Percentiles rank a stretch among this genome's conserved stretches.
phyloP scores from a whole-genome alignment of 257 asterid species.

The Avicennia marina region DNA sequence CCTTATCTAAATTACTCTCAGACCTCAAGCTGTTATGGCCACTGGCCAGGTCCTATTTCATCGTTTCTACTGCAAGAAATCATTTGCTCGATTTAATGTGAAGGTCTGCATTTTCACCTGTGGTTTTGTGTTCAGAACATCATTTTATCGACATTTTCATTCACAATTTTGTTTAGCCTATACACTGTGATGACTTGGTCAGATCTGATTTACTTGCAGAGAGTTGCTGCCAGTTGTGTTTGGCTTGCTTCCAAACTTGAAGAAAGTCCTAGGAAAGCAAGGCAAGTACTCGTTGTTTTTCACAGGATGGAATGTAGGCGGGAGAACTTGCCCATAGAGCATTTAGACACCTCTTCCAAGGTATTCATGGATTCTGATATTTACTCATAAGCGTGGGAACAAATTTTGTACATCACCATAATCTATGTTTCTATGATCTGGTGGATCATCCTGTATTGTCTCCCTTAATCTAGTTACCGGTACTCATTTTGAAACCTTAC shows the following conservation, averaged over 20 bases:
- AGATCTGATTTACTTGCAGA: slow-evolving; percentile 35
- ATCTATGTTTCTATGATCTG: neutral
- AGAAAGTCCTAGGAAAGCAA: slow-evolving; percentile 87
- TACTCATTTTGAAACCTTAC: too few relatives aligned
- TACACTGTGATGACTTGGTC: slow-evolving; percentile 16
- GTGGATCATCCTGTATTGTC: neutral
- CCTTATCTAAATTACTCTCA: slow-evolving; percentile 47
- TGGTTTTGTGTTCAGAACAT: neutral
- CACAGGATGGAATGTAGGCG: slow-evolving; percentile 98
- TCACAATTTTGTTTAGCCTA: neutral
- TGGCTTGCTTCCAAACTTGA: slow-evolving; percentile 99
- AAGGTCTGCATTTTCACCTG: slow-evolving; percentile 43
- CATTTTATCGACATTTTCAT: neutral
- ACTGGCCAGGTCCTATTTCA: slow-evolving; percentile 95
- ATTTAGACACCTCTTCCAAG: slow-evolving; percentile 72
- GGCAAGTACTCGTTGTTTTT: slow-evolving; percentile 80
- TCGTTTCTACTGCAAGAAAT: slow-evolving; percentile 92
- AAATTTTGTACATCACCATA: neutral
- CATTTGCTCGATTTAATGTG: slow-evolving; percentile 83
- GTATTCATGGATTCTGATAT: slow-evolving; percentile 28
- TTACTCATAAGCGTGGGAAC: neutral
- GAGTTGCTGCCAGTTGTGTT: slow-evolving; percentile 97
- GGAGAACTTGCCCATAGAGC: slow-evolving; percentile 77
- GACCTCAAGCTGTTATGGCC: slow-evolving; percentile 99
- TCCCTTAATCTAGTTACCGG: too few relatives aligned